phyloP scores from a whole-genome alignment of 169 alveolate species.

The Plasmodium chabaudi region DNA sequence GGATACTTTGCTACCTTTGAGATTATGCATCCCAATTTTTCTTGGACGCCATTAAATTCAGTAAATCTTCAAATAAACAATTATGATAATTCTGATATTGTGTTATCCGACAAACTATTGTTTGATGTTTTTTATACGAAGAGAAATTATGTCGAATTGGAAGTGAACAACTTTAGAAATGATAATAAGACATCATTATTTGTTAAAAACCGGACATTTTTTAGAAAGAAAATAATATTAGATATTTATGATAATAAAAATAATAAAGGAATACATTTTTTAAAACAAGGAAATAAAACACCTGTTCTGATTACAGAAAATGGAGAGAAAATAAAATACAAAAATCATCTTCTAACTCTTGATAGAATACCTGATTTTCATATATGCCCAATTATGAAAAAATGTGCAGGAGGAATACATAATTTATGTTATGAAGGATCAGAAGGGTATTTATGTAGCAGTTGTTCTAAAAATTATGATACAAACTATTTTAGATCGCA shows the following conservation, averaged over 20 bases:
- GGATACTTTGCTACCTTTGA: slow-evolving; percentile 72
- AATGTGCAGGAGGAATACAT: slow-evolving; percentile 53
- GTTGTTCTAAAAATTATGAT: slow-evolving; percentile 71
- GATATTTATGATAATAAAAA: neutral
- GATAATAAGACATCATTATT: neutral
- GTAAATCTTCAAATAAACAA: slow-evolving; percentile 51
- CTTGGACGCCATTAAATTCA: slow-evolving; percentile 57
- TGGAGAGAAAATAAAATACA: slow-evolving; percentile 48
- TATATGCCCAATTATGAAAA: slow-evolving; percentile 63
- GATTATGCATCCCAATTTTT: slow-evolving; percentile 58
- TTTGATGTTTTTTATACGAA: slow-evolving; percentile 10
- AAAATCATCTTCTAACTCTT: slow-evolving; percentile 29
- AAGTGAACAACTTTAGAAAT: neutral
- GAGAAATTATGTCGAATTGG: slow-evolving; percentile 11
- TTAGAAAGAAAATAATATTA: neutral
- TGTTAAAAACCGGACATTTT: neutral
- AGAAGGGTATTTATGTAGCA: slow-evolving; percentile 83
- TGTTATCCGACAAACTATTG: slow-evolving; percentile 15
- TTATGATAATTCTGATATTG: slow-evolving; percentile 29
- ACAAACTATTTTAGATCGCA: slow-evolving; percentile 43
- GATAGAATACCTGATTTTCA: slow-evolving; percentile 75
- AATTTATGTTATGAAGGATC: slow-evolving; percentile 82
- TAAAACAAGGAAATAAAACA: neutral
- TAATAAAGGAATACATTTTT: neutral
- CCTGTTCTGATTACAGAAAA: slow-evolving; percentile 49